Percentiles rank a stretch among this genome's conserved stretches.
These are phyloP conservation scores for Epichloe baconii DNA, from an alignment of 2,329 filamentous ascomycete genomes.

Conservation along the genomic window DNA sequence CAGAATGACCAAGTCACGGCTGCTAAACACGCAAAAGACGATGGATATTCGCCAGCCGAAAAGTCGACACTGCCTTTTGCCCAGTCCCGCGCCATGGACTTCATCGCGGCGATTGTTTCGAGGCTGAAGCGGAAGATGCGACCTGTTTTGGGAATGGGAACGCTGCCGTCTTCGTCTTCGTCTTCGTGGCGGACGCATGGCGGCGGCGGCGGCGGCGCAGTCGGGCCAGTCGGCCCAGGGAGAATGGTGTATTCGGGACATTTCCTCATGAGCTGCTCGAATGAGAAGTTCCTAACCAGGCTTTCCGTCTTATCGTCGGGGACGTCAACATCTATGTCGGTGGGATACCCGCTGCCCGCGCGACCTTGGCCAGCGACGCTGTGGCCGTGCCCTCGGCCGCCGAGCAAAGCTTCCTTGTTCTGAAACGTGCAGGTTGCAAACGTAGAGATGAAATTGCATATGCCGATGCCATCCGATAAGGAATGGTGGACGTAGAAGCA, in stretches of 20 bases:
- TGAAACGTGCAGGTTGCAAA: slow-evolving; percentile 19
- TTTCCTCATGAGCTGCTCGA: slow-evolving; percentile 14
- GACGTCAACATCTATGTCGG: slow-evolving; percentile 5
- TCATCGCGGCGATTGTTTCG: slow-evolving; percentile 20
- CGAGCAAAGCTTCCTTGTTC: not conserved
- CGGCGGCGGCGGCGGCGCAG: slow-evolving; percentile 4
- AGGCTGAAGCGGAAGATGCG: slow-evolving; percentile 28
- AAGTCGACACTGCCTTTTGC: not conserved
- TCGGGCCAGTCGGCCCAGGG: slow-evolving; percentile 22
- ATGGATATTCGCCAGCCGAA: slow-evolving; percentile 5
- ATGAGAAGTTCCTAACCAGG: slow-evolving; percentile 10
- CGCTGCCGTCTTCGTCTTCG: not conserved
- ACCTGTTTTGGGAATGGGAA: slow-evolving; percentile 18
- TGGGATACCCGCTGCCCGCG: not conserved
- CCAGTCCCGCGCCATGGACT: slow-evolving; percentile 10
- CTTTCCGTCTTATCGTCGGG: slow-evolving; percentile 11
- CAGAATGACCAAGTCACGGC: slow-evolving; percentile 28
- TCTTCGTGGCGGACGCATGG: slow-evolving; percentile 11
- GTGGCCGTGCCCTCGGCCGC: not conserved
- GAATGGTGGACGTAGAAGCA: slow-evolving; percentile 29
- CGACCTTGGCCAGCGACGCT: not conserved
- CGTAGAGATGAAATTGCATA: slow-evolving; percentile 24
- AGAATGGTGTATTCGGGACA: slow-evolving; percentile 27
- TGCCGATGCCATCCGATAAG: slow-evolving; percentile 27
- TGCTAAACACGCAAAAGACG: slow-evolving; percentile 27